Evolutionary conservation across 768 basidiomycete species (phyloP), one percentile per base, ranked within the genome.

Genomic region (Serendipita sp.): DNA sequence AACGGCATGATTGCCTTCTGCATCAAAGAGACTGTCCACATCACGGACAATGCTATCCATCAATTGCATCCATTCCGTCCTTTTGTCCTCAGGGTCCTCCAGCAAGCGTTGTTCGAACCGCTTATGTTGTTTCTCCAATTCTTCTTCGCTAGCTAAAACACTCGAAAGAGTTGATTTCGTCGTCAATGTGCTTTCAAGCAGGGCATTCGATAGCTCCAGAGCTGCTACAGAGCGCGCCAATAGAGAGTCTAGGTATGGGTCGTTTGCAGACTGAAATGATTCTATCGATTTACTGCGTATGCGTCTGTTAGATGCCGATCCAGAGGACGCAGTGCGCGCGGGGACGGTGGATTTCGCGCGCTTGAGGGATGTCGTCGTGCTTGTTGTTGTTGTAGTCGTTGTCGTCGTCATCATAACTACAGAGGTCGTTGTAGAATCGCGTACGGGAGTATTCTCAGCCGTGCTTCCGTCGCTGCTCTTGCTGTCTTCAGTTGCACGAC

Each of bases 201-300:
- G 75, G 2, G 82, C 79, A 63, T 91, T 91, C 3, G 89, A 91
- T 77, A 90, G 83, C 70, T 91, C 90, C 7, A 92, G 76, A 0
- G 89, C 89, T 72, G 89, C 83, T 14, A 91, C 86, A 66, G 87
- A 89, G 65, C 89, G 82, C 63, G 82, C 86, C 1, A 91, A 78
- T 16, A 91, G 75, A n/a, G 84, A 79, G 71, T 91, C 90, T 17
- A 69, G 58, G 22, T 61, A 65, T 43, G 64, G 64, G 28, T 53
- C 48, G 9, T 28, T 90, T 14, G 53, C 7, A 24, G 53, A 58
- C 28, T 28, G 22, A 31, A 58, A 33, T 11, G 53, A 58, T 58
- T 58, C 53, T 17, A 33, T 58, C 9, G 53, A 58, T 58, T 58
- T 58, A 24, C 53, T 58, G 9, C 53, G 22, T 31, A 11, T 33